Evolutionary conservation across 2,329 filamentous ascomycete species (phyloP), one percentile per base, ranked within the genome.

Genomic region (Stachybotrys chartarum): DNA sequence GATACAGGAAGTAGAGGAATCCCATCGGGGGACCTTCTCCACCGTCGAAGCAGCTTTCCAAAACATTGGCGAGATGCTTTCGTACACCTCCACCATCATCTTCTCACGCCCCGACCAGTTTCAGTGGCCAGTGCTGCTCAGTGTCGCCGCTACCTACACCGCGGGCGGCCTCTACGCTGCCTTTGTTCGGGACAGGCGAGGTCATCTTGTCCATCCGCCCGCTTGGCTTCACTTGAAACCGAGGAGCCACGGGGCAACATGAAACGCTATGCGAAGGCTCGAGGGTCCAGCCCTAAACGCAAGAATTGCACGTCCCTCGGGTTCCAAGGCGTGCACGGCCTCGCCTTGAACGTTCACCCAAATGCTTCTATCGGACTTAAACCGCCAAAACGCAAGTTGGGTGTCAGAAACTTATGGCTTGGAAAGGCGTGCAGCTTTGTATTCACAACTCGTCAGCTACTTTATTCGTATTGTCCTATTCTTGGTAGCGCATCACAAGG

Each of bases 1-100:
- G 35, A 10, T 42, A 1, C 44, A 84, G 81, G 78, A 80, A 54
- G 77, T 86, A 18, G 74, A 80, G 46, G 70, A 74, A 16, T 69
- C 75, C n/a, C 66, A 75, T 45, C 80, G 88, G n/a, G 88, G 86
- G 1, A 72, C 77, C 0, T 91, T 92, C 61, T 90, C 87, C 0
- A 75, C 85, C 0, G 78, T 83, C 7, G 88, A 92, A 66, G 79
- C 84, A 8, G 78, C 83, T 0, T 76, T 85, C 45, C 88, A 91
- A 65, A 91, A 85, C 58, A 60, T 81, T 1, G 90, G 90, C 58
- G 87, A 91, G 67, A 75, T 91, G 51, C 68, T 84, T 1, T 85
- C 86, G 0, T 91, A 83, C 63, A 76, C 76, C 0, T 78, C 79
- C 1, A 91, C 88, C 0, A 83, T 90, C 57, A 64, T 85, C 5